Conservation (phyloP, 1,139 yeast genomes). For the Wickerhamomyces sp. region DNA sequence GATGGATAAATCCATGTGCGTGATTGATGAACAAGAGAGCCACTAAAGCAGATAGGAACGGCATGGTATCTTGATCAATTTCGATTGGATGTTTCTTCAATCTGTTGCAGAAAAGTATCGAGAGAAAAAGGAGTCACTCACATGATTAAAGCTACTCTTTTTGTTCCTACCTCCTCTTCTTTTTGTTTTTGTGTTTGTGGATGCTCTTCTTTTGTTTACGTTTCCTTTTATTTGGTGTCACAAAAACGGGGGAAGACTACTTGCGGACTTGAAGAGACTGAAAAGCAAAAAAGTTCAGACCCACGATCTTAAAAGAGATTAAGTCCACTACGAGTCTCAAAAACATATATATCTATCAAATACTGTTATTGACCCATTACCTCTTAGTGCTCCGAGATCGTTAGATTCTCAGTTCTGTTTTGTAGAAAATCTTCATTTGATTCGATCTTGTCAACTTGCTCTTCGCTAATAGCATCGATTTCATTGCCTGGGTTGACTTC, state of each 20-base stretch:
- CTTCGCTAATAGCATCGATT: slow-evolving; percentile 35
- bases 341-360: no score
- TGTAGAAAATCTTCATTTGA: slow-evolving; percentile 21
- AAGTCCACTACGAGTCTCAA: no score
- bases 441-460: slow-evolving; percentile 25
- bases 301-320: no score
- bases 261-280: no score
- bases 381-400: no score
- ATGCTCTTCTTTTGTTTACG: neutral
- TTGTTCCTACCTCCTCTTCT: neutral
- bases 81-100: no score
- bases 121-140: neutral
- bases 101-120: no score
- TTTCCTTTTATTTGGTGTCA: neutral
- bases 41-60: no score
- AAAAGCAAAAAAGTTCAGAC: no score
- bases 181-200: neutral
- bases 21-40: slow-evolving; percentile 21
- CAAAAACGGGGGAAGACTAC: no score
- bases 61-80: no score
- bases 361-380: no score
- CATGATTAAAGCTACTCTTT: neutral
- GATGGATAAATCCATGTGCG: slow-evolving; percentile 39
- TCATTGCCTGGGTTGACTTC: slow-evolving; percentile 34
- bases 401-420: slow-evolving; percentile 19